phyloP scores from a whole-genome alignment of 2,329 filamentous ascomycete species.

The Mycosphaerella arachidis region DNA sequence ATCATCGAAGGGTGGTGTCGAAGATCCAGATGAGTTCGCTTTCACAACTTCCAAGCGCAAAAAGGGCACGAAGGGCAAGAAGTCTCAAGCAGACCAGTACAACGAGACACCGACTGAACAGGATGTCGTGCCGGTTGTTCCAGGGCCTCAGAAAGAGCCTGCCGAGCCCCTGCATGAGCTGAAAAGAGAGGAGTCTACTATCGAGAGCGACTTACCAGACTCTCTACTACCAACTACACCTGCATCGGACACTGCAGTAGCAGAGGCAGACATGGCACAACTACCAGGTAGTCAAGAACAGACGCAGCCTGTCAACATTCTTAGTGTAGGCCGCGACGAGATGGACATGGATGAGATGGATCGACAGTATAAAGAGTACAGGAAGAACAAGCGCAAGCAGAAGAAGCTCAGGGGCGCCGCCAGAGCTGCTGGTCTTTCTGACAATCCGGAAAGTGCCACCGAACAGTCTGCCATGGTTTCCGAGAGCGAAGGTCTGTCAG shows the following conservation, averaged over 20 bases:
- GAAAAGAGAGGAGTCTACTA: not conserved
- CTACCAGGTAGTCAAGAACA: not conserved
- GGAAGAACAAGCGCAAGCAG: conserved; percentile 31
- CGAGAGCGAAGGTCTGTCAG: conserved; percentile 14
- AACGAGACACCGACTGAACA: conserved; percentile 21
- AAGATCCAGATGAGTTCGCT: conserved; percentile 30
- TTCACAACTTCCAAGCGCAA: conserved; percentile 39
- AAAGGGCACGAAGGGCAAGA: conserved; percentile 46
- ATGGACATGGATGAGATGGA: conserved; percentile 35
- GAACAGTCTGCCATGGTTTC: conserved; percentile 18
- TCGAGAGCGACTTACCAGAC: not conserved
- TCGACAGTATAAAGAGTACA: conserved; percentile 31
- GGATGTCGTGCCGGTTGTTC: not conserved
- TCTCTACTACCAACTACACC: not conserved
- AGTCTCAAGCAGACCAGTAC: conserved; percentile 19
- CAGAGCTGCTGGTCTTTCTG: conserved; percentile 13
- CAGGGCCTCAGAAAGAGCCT: not conserved
- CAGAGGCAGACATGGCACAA: not conserved
- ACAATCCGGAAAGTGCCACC: conserved; percentile 18
- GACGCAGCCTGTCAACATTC: conserved; percentile 1
- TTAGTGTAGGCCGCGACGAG: conserved; percentile 21
- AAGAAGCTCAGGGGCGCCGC: conserved; percentile 27
- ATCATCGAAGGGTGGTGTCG: conserved; percentile 15
- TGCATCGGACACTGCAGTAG: not conserved
- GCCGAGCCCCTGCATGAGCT: not conserved